Evolutionary conservation across 2,329 filamentous ascomycete species (phyloP).

Genomic region (Fusarium hainanense): DNA sequence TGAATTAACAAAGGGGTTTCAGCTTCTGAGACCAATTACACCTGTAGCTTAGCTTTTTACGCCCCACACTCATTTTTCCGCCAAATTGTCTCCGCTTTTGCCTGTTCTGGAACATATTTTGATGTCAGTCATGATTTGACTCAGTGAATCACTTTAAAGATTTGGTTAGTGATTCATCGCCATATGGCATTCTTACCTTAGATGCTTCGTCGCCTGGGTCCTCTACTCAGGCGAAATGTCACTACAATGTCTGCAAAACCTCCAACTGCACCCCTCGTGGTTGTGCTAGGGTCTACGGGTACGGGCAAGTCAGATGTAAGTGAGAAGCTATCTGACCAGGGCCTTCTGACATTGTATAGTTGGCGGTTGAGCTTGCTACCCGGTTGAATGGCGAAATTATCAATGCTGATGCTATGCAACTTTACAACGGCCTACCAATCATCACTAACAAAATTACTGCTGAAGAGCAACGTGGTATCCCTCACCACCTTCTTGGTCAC

Average conservation of each 20-base stretch:
- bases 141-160: background rate
- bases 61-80: slow-evolving; percentile 39
- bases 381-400: slow-evolving; percentile 92
- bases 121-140: slow-evolving; percentile 16
- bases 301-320: slow-evolving; percentile 92
- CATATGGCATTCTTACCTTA: slow-evolving; percentile 28
- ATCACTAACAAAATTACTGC: slow-evolving; percentile 92
- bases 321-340: background rate
- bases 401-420: slow-evolving; percentile 98
- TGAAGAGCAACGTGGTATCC: slow-evolving; percentile 80
- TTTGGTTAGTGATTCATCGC: background rate
- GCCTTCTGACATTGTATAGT: slow-evolving; percentile 59
- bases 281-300: slow-evolving; percentile 88
- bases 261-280: slow-evolving; percentile 73
- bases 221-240: slow-evolving; percentile 50
- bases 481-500: slow-evolving; percentile 87
- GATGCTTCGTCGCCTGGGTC: slow-evolving; percentile 46
- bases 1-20: slow-evolving; percentile 34
- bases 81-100: slow-evolving; percentile 16
- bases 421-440: slow-evolving; percentile 90
- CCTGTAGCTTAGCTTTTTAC: slow-evolving; percentile 3
- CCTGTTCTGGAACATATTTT: slow-evolving; percentile 33
- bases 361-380: slow-evolving; percentile 87
- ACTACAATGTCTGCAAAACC: slow-evolving; percentile 55
- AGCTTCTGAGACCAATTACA: slow-evolving; percentile 27